Base-by-base conservation (phyloP, 2,329 filamentous ascomycete species). In the Periconia sp. region DNA sequence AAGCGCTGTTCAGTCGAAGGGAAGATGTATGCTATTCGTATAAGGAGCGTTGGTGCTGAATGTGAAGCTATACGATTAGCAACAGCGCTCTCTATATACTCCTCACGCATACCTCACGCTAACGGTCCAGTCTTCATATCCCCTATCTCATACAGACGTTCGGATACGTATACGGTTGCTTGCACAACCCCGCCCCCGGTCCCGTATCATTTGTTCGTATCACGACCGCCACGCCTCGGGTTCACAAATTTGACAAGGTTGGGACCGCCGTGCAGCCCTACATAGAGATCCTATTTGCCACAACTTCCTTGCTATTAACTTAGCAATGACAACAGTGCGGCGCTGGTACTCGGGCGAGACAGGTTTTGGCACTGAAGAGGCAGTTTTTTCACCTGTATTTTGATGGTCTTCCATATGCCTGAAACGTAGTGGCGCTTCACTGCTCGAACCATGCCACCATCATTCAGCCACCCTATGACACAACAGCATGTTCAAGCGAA, bases 71-170 rank as follows among this genome's bases (percentile, higher is more conserved):
- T 26, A n/a, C 4, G 4, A 5, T 13, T 26, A 22, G 6, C 13
- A 26, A 17, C 10, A n/a, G 18, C 22, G n/a, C 8, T 22, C 12
- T 35, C 32, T 35, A 35, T 35, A 35, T 35, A 35, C 17, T 7
- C 32, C 18, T 4, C 18, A n/a, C 17, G 24, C 21, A 12, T 22
- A 7, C 18, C n/a, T n/a, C n/a, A n/a, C n/a, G n/a, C n/a, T n/a
- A 8, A 16, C 13, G 34, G 19, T n/a, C 10, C 19, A 37, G 19
- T n/a, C 11, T 15, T 37, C 22, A 37, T 37, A 18, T 37, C 34
- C 34, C 34, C 34, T 37, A 16, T 35, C 17, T 35, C 18, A 35
- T 35, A 19, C 32, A 35, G 9, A 22, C 13, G 5, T n/a, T 5
- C 11, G 23, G 25, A 28, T 11, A 13, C 25, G 25, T 28, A 5